Evolutionary conservation across 1,139 yeast genomes (phyloP).

Genomic region (Geotrichum australiense): DNA sequence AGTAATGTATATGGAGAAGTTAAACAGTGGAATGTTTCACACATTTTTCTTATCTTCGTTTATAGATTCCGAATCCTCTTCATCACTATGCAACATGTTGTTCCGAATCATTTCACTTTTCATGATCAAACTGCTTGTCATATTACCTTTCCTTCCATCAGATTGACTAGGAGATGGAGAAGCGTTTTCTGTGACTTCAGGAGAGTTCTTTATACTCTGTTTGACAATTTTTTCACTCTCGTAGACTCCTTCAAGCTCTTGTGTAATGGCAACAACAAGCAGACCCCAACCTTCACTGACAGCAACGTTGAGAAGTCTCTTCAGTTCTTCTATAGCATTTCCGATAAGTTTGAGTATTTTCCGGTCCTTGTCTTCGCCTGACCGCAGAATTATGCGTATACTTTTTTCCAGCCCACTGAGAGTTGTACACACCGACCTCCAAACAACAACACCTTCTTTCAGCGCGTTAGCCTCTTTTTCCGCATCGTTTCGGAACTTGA

Average conservation of each 20-base stretch:
- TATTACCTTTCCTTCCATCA: neutral
- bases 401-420: constrained; percentile 21
- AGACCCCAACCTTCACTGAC: constrained; percentile 9
- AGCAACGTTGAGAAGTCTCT: constrained; percentile 5
- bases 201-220: too few species aligned
- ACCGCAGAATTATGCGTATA: too few species aligned
- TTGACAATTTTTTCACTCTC: constrained; percentile 16
- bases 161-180: too few species aligned
- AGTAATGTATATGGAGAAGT: too few species aligned
- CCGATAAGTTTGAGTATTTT: constrained; percentile 4
- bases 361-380: too few species aligned
- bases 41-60: too few species aligned
- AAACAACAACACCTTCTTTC: constrained; percentile 25
- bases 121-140: constrained; percentile 1
- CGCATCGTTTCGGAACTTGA: constrained; percentile 19
- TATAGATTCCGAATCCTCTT: too few species aligned
- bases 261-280: constrained; percentile 13
- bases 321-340: constrained; percentile 1
- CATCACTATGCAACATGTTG: constrained; percentile 4
- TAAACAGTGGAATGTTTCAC: too few species aligned
- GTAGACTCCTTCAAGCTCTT: constrained; percentile 13
- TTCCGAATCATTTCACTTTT: constrained; percentile 5
- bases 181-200: too few species aligned
- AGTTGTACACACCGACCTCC: constrained; percentile 25
- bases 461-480: constrained; percentile 23